Evolutionary conservation across 176 grass and related monocot genomes (phyloP).

Genomic region (Phoenix dactylifera): DNA sequence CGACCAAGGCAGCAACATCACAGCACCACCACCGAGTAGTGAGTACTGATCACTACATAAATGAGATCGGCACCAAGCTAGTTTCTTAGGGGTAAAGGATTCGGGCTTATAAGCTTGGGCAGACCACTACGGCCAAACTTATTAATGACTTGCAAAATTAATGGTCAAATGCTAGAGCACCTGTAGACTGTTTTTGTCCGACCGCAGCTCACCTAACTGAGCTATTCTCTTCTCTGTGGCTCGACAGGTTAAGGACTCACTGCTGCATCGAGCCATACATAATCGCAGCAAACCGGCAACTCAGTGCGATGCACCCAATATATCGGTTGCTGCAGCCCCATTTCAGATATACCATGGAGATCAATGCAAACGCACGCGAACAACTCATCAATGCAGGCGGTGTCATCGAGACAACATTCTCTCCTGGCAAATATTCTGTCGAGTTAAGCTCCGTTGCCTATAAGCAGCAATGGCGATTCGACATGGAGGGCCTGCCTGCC

Average conservation of each 20-base stretch:
- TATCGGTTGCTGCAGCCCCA: constrained; percentile 74
- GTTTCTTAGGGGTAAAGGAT: too few species aligned
- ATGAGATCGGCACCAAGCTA: too few species aligned
- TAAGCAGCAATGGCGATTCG: constrained; percentile 55
- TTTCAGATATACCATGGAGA: constrained; percentile 94
- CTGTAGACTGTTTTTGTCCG: too few species aligned
- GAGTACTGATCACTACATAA: too few species aligned
- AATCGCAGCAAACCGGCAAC: constrained; percentile 68
- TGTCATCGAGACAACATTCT: constrained; percentile 68
- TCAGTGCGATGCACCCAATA: constrained; percentile 76
- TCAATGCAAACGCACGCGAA: constrained; percentile 59
- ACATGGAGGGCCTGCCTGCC: constrained; percentile 68
- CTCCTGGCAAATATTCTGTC: constrained; percentile 36
- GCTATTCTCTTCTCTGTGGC: too few species aligned
- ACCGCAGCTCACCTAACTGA: too few species aligned
- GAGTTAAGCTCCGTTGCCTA: constrained; percentile 70
- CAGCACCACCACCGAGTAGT: too few species aligned
- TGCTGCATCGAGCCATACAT: constrained; percentile 73
- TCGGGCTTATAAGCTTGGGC: too few species aligned
- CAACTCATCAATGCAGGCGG: constrained; percentile 60
- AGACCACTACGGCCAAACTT: too few species aligned
- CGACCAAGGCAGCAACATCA: not conserved
- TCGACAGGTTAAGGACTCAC: constrained; percentile 58
- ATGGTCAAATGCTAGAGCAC: too few species aligned
- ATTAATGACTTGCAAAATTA: too few species aligned